Conservation (phyloP, 1,139 yeast species). For the Nakaseomyces bracarensis region DNA sequence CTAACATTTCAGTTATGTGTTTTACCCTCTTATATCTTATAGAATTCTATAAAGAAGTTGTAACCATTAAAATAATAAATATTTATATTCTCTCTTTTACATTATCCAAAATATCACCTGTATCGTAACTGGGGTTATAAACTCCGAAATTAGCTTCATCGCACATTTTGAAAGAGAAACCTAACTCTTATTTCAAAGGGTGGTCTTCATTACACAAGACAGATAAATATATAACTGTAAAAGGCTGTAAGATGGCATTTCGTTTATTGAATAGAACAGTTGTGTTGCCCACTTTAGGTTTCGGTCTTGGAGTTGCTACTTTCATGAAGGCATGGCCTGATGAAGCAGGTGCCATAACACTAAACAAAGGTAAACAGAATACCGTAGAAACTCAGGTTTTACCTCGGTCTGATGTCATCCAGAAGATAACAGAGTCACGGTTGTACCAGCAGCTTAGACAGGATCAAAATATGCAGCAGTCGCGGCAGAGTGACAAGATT, state of each 20-base stretch:
- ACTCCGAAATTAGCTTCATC: no score
- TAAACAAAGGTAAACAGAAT: conserved; percentile 10
- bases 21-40: no score
- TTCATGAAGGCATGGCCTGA: conserved; percentile 31
- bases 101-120: no score
- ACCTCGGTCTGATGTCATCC: conserved; percentile 19
- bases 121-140: no score
- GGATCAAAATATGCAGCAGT: conserved; percentile 16
- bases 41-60: no score
- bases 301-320: conserved; percentile 24
- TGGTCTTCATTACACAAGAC: no score
- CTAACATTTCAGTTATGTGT: no score
- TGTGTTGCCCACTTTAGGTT: conserved; percentile 27
- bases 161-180: no score
- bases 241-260: conserved; percentile 5
- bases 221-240: no score
- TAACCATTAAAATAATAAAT: no score
- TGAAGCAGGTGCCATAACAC: conserved; percentile 21
- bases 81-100: no score
- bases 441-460: conserved; percentile 15
- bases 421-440: conserved; percentile 14
- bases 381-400: conserved; percentile 13
- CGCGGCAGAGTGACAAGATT: conserved; percentile 34
- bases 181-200: no score
- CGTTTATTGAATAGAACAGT: conserved; percentile 16